Percentiles rank a stretch among this genome's conserved stretches.
These are phyloP conservation scores for Carex arenaria DNA, from an alignment of 202 grass and related monocot species.

Conservation along the genomic window DNA sequence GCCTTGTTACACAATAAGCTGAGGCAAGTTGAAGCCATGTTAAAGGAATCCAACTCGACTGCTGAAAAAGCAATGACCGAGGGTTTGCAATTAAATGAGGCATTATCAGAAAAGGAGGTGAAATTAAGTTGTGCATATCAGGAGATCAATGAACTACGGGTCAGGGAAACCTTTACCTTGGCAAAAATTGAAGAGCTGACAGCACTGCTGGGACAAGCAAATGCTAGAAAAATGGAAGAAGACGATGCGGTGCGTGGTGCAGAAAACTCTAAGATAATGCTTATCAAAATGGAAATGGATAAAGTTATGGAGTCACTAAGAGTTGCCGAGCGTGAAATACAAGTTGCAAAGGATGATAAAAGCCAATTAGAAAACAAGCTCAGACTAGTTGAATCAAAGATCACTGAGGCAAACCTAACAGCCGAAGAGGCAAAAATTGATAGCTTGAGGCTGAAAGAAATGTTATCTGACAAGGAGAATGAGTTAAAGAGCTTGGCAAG, in stretches of 20 bases:
- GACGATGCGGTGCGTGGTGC: conserved; percentile 20
- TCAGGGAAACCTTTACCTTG: conserved; percentile 25
- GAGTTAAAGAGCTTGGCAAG: conserved; percentile 41
- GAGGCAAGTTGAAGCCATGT: conserved; percentile 26
- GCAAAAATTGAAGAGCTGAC: conserved; percentile 42
- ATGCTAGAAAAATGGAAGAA: conserved; percentile 26
- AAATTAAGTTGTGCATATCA: conserved; percentile 36
- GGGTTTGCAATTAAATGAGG: conserved; percentile 42
- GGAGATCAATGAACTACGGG: conserved; percentile 42
- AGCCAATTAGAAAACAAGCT: conserved; percentile 49
- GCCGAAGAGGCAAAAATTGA: conserved; percentile 68
- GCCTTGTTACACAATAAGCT: conserved; percentile 36
- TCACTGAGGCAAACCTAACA: conserved; percentile 48
- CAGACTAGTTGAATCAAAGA: conserved; percentile 58
- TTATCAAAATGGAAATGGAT: conserved; percentile 43
- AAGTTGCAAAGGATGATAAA: conserved; percentile 49
- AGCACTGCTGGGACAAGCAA: conserved; percentile 28
- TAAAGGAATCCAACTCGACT: conserved; percentile 24
- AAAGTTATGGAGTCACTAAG: conserved; percentile 40
- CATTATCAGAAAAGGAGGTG: conserved; percentile 51
- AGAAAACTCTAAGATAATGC: conserved; percentile 29
- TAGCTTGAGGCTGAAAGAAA: conserved; percentile 66
- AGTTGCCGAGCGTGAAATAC: conserved; percentile 38
- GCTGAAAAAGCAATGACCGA: conserved; percentile 42
- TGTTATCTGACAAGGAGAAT: conserved; percentile 51